These are phyloP conservation scores for Blastosporella zonata DNA, from an alignment of 1,284 basidiomycete species.

Conservation along the genomic window DNA sequence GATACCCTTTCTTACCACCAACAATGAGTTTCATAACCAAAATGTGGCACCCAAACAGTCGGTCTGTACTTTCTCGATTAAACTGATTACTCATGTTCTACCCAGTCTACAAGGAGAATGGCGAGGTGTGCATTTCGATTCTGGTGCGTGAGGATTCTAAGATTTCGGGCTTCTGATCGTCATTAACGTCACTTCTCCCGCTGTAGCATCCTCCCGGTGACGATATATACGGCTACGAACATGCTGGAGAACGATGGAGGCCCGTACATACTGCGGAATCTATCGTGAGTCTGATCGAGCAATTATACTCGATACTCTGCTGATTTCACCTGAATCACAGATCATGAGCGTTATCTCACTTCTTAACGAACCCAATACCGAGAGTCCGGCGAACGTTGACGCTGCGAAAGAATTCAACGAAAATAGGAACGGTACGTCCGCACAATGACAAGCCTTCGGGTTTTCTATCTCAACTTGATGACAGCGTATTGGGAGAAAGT, in stretches of 20 bases:
- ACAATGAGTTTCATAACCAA: constrained; percentile 94
- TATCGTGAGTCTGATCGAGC: constrained; percentile 67
- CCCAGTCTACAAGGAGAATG: constrained; percentile 86
- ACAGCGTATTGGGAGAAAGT: constrained; percentile 91
- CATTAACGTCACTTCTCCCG: constrained; percentile 7
- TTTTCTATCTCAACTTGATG: background rate
- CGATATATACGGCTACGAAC: constrained; percentile 98
- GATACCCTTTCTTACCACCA: constrained; percentile 90
- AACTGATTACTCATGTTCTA: constrained; percentile 6
- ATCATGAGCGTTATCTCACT: constrained; percentile 96
- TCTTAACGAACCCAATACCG: constrained; percentile 87
- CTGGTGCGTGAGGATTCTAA: constrained; percentile 54
- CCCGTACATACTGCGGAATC: constrained; percentile 97
- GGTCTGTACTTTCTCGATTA: constrained; percentile 25
- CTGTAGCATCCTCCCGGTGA: constrained; percentile 90
- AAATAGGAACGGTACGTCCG: constrained; percentile 59
- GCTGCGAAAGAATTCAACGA: constrained; percentile 90
- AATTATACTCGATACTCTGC: constrained; percentile 1
- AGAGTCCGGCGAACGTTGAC: constrained; percentile 97
- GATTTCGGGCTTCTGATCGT: background rate
- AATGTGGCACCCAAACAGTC: constrained; percentile 99
- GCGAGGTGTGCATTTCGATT: constrained; percentile 94
- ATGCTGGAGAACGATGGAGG: constrained; percentile 96
- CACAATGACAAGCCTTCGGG: background rate
- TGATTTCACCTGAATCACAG: constrained; percentile 40